Evolutionary conservation across 352 stramenopile genomes (phyloP).

Genomic region (Phytophthora chlamydospora): DNA sequence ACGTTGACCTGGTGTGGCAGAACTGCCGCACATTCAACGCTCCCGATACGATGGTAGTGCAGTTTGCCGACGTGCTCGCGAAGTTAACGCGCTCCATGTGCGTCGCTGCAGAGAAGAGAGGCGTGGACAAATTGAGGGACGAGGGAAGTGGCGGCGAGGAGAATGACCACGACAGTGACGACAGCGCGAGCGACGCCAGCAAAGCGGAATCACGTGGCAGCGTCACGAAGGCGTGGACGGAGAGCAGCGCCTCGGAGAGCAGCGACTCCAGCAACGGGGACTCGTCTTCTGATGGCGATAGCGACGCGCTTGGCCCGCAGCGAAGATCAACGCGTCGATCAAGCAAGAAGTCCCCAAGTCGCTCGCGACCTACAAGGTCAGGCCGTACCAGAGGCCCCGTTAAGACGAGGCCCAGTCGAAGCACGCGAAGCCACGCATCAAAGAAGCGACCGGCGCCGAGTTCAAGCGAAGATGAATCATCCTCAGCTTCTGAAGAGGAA

Average conservation of each 20-base stretch:
- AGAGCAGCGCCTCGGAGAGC: slow-evolving; percentile 67
- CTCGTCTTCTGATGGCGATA: slow-evolving; percentile 47
- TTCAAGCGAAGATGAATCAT: slow-evolving; percentile 34
- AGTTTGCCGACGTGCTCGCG: slow-evolving; percentile 76
- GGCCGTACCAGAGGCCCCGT: slow-evolving; percentile 13
- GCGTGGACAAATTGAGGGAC: slow-evolving; percentile 49
- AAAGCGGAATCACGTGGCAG: slow-evolving; percentile 49
- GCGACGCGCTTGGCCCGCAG: slow-evolving; percentile 31
- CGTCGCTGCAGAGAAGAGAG: slow-evolving; percentile 61
- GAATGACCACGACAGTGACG: slow-evolving; percentile 42
- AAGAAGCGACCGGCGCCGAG: slow-evolving; percentile 33
- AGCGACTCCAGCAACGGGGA: slow-evolving; percentile 61
- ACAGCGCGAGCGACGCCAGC: slow-evolving; percentile 56
- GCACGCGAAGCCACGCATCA: slow-evolving; percentile 24
- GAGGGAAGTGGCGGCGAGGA: slow-evolving; percentile 20
- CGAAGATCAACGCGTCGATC: slow-evolving; percentile 29
- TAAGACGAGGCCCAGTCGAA: slow-evolving; percentile 21
- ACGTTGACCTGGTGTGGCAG: slow-evolving; percentile 82
- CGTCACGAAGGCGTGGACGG: slow-evolving; percentile 68
- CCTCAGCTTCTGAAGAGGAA: slow-evolving; percentile 26
- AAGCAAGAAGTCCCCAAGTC: slow-evolving; percentile 24
- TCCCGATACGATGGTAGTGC: slow-evolving; percentile 72
- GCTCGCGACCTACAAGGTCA: slow-evolving; percentile 26
- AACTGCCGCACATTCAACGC: slow-evolving; percentile 89
- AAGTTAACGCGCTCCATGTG: slow-evolving; percentile 71